Conservation (phyloP, 2,329 filamentous ascomycete genomes). For the Immersiporthe knoxdaviesiana region DNA sequence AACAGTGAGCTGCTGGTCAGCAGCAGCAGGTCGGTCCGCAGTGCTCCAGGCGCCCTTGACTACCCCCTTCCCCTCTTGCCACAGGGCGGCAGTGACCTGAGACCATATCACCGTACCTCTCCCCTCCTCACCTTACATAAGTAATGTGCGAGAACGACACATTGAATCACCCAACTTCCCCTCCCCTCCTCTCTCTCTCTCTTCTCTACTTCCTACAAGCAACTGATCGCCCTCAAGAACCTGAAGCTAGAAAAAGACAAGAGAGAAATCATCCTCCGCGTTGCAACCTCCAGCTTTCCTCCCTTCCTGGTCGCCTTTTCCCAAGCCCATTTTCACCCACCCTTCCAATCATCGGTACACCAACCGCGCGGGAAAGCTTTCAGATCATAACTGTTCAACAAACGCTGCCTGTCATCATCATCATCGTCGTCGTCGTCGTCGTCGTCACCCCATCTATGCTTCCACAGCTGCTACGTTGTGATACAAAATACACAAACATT, state of each 20-base stretch:
- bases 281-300: neutral
- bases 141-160: neutral
- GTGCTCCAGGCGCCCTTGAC: too few relatives aligned
- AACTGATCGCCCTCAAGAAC: too few relatives aligned
- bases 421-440: neutral
- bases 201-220: too few relatives aligned
- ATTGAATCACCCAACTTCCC: neutral
- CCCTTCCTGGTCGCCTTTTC: neutral
- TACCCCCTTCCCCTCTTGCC: too few relatives aligned
- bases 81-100: neutral
- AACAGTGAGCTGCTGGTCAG: too few relatives aligned
- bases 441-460: neutral
- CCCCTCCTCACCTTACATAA: too few relatives aligned
- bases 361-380: neutral
- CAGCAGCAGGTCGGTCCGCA: too few relatives aligned
- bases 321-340: too few relatives aligned
- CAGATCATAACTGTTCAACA: too few relatives aligned
- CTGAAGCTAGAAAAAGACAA: neutral
- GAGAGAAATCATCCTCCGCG: neutral
- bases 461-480: neutral
- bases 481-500: neutral
- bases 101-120: neutral
- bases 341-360: too few relatives aligned
- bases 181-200: too few relatives aligned
- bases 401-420: neutral